Conservation (phyloP, 1,139 yeast genomes). For the Scheffersomyces segobiensis region DNA sequence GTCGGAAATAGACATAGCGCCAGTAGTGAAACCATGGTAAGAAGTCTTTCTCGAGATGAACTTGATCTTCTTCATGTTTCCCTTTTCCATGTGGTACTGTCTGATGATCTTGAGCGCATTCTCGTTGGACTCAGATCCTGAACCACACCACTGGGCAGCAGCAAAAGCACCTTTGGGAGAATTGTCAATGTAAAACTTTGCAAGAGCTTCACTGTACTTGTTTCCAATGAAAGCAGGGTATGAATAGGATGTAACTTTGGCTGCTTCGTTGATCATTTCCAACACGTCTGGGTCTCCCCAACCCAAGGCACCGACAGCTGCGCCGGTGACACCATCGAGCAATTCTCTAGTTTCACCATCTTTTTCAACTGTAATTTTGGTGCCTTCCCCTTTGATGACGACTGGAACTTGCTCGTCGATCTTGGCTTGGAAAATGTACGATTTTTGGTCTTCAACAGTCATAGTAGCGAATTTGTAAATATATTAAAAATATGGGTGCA, state of each 20-base stretch:
- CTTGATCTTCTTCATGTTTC: slow-evolving; percentile 48
- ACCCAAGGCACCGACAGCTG: slow-evolving; percentile 64
- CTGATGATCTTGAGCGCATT: slow-evolving; percentile 57
- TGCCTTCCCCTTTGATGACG: slow-evolving; percentile 51
- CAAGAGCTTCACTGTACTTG: slow-evolving; percentile 49
- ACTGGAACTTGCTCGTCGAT: slow-evolving; percentile 41
- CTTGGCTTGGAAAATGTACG: slow-evolving; percentile 42
- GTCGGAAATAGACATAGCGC: slow-evolving; percentile 51
- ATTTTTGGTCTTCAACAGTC: slow-evolving; percentile 11
- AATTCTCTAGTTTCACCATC: slow-evolving; percentile 40
- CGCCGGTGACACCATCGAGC: slow-evolving; percentile 62
- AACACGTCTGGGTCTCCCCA: slow-evolving; percentile 56
- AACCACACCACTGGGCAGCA: slow-evolving; percentile 56
- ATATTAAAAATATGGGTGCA: neutral
- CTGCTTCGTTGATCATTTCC: slow-evolving; percentile 50
- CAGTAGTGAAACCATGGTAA: slow-evolving; percentile 62
- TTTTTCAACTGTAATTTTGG: slow-evolving; percentile 48
- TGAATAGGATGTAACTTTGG: slow-evolving; percentile 44
- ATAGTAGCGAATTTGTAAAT: neutral
- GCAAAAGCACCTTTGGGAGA: slow-evolving; percentile 57
- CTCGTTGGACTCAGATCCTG: slow-evolving; percentile 65
- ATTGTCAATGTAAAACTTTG: slow-evolving; percentile 51
- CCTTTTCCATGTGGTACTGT: slow-evolving; percentile 55
- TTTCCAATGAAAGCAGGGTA: slow-evolving; percentile 47
- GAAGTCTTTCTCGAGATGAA: slow-evolving; percentile 54